Percentiles rank a stretch among this genome's conserved stretches.
phyloP scores from a whole-genome alignment of 2,329 filamentous ascomycete species.

The Exserohilum turcica region DNA sequence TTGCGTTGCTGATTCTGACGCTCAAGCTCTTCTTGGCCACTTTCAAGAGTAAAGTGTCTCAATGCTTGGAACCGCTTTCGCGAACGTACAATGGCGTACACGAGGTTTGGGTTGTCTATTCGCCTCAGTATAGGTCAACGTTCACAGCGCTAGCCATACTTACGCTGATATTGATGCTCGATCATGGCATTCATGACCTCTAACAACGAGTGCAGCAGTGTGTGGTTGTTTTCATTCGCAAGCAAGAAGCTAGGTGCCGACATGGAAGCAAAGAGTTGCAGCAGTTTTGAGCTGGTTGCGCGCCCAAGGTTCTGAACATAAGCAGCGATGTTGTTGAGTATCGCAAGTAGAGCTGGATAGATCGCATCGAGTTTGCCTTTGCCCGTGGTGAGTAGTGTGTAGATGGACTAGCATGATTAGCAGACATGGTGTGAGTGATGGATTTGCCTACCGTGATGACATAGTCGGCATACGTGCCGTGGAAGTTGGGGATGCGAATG shows the following conservation, averaged over 20 bases:
- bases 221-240: slow-evolving; percentile 89
- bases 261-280: slow-evolving; percentile 91
- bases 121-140: slow-evolving; percentile 18
- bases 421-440: background rate
- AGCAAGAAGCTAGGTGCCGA: slow-evolving; percentile 90
- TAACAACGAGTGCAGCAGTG: slow-evolving; percentile 77
- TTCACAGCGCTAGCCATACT: slow-evolving; percentile 37
- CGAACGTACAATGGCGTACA: slow-evolving; percentile 79
- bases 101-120: slow-evolving; percentile 77
- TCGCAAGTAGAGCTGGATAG: slow-evolving; percentile 87
- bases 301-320: slow-evolving; percentile 78
- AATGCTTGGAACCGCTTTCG: slow-evolving; percentile 83
- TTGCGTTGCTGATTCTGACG: slow-evolving; percentile 73
- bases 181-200: slow-evolving; percentile 89
- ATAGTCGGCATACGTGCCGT: slow-evolving; percentile 90
- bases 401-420: slow-evolving; percentile 71
- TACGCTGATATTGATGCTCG: slow-evolving; percentile 83
- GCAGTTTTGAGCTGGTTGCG: slow-evolving; percentile 76
- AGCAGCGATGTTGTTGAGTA: slow-evolving; percentile 91
- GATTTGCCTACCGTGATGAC: slow-evolving; percentile 73
- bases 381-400: slow-evolving; percentile 86
- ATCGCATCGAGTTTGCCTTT: slow-evolving; percentile 89
- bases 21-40: slow-evolving; percentile 88
- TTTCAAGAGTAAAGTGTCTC: slow-evolving; percentile 86
- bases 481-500: slow-evolving; percentile 83